phyloP scores from a whole-genome alignment of 495 filamentous ascomycete species.

The Trichodelitschia bisporula region DNA sequence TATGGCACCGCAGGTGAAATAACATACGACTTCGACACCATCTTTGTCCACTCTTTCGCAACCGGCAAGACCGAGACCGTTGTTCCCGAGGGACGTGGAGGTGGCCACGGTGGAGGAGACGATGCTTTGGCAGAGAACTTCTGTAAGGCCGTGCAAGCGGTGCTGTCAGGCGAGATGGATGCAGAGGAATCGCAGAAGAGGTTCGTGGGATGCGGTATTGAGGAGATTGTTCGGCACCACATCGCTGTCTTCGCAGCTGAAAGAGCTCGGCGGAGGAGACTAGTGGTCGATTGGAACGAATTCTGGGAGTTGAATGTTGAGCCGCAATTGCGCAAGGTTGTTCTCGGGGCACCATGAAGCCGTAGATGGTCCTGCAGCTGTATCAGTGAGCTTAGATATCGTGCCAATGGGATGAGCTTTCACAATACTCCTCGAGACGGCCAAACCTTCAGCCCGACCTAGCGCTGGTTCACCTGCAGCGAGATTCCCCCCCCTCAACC shows the following conservation, averaged over 20 bases:
- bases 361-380: no score
- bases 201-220: constrained; percentile 55
- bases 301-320: no score
- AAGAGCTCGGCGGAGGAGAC: constrained; percentile 44
- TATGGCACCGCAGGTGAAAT: constrained; percentile 79
- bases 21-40: constrained; percentile 43
- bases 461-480: no score
- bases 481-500: no score
- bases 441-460: no score
- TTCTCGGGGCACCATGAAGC: no score
- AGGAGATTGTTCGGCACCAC: constrained; percentile 71
- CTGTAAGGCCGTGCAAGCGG: constrained; percentile 53
- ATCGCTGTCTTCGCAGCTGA: constrained; percentile 89
- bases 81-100: constrained; percentile 24
- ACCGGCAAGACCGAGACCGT: constrained; percentile 27
- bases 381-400: no score
- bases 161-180: constrained; percentile 40
- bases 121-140: constrained; percentile 58
- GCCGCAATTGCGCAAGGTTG: no score
- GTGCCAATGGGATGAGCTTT: no score
- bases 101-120: constrained; percentile 74
- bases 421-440: no score
- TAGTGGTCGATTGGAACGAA: constrained; percentile 45
- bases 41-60: constrained; percentile 37
- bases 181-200: constrained; percentile 49